These are phyloP conservation scores for Plectosphaerella plurivora DNA, from an alignment of 2,329 filamentous ascomycete genomes.

Conservation along the genomic window DNA sequence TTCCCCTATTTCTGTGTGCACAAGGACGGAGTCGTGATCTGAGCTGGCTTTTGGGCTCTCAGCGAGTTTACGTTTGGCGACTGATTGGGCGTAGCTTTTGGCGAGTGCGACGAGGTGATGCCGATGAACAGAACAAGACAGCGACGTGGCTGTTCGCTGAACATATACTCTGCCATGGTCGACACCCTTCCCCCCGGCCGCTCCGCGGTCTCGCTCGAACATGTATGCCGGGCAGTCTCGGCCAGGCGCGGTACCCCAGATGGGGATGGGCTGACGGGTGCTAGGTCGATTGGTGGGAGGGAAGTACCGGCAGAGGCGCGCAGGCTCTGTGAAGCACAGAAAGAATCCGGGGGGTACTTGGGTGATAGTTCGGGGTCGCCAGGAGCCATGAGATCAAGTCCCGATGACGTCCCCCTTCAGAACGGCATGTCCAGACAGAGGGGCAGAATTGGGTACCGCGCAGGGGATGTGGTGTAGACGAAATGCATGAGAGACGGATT, in stretches of 20 bases:
- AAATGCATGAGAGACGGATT: constrained; percentile 1
- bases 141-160: too few relatives aligned
- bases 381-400: background rate
- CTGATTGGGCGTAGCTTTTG: too few relatives aligned
- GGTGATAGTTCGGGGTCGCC: background rate
- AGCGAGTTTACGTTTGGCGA: too few relatives aligned
- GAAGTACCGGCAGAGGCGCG: background rate
- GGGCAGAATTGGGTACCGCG: constrained; percentile 1
- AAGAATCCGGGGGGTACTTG: background rate
- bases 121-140: too few relatives aligned
- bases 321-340: background rate
- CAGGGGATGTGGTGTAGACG: constrained; percentile 3
- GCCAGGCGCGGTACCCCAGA: background rate
- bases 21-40: too few relatives aligned
- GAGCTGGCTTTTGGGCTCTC: too few relatives aligned
- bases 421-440: background rate
- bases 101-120: too few relatives aligned
- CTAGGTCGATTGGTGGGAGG: background rate
- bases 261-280: background rate
- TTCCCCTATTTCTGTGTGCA: too few relatives aligned
- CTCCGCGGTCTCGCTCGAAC: too few relatives aligned
- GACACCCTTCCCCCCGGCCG: too few relatives aligned
- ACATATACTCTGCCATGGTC: too few relatives aligned
- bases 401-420: background rate
- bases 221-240: too few relatives aligned